Base-by-base conservation (phyloP, 495 filamentous ascomycete species). In the Trichoderma gamsii region DNA sequence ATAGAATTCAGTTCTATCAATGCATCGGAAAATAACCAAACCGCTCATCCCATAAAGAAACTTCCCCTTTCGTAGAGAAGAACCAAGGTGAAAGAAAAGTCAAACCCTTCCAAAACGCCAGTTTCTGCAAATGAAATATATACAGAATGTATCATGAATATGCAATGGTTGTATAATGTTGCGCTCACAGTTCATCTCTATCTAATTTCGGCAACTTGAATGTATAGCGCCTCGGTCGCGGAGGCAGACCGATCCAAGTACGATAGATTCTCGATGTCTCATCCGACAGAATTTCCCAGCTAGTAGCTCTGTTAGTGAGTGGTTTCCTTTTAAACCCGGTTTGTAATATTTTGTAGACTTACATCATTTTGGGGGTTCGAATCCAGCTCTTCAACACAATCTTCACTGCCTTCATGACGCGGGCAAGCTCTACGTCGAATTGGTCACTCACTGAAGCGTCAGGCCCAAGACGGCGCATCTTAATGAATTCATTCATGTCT, bases 191-290 rank as follows among this genome's bases (percentile, higher is more conserved):
- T 67, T 79, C 90, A 71, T 91, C 87, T 44, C 63, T 41, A 43
- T 66, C 21, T 63, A 79, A 75, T 61, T 72, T 79, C 32, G 88
- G 85, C 41, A 80, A 70, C 70, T 81, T 74, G 41, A 93, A 76
- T 66, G 80, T 78, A 91, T 91, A 96, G 13, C 77, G 79, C 70
- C 91, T 81, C 6, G 89, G 88, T 61, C 79, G 79, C 21, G 93
- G 86, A 9, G 92, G 89, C 67, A 92, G 75, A 35, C 93, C 93
- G n/a, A 96, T 78, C 80, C 88, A 97, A 73, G 81, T 91, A 64
- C 89, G 83, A 86, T 88, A 94, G 21, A 90, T 70, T 51, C 93
- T 83, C 61, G 74, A 74, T 5, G 84, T 56, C 75, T 96, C 92
- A 0, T 82, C 72, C 3, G 85, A 69, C 12, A 81, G 32, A 64